Evolutionary conservation across 2,329 filamentous ascomycete species (phyloP).

Genomic region (Colletotrichum agaves): DNA sequence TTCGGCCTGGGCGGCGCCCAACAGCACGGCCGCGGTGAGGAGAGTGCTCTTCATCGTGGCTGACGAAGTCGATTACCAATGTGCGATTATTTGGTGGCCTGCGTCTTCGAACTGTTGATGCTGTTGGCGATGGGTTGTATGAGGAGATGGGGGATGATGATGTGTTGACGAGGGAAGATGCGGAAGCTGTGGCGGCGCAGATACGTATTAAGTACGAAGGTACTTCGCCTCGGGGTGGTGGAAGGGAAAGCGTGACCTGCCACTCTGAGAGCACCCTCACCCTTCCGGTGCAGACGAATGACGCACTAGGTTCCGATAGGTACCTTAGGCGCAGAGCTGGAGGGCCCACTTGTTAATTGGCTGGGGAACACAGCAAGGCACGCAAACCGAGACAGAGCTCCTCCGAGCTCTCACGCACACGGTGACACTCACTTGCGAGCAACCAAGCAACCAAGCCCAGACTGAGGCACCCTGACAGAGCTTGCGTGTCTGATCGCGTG

Average conservation of each 20-base stretch:
- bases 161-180: slow-evolving; percentile 35
- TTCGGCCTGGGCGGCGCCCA: slow-evolving; percentile 84
- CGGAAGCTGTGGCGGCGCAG: slow-evolving; percentile 27
- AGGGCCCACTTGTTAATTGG: slow-evolving; percentile 11
- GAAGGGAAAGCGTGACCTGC: slow-evolving; percentile 24
- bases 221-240: slow-evolving; percentile 6
- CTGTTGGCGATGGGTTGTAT: slow-evolving; percentile 11
- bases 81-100: slow-evolving; percentile 18
- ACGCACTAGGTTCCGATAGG: slow-evolving; percentile 21
- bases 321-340: slow-evolving; percentile 11
- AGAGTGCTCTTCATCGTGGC: slow-evolving; percentile 86
- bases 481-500: slow-evolving; percentile 38
- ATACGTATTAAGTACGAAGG: slow-evolving; percentile 37
- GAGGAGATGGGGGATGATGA: slow-evolving; percentile 29
- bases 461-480: slow-evolving; percentile 32
- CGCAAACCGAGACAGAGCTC: slow-evolving; percentile 33
- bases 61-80: slow-evolving; percentile 19
- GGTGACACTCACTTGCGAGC: slow-evolving; percentile 13
- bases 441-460: too few relatives aligned
- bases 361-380: slow-evolving; percentile 12
- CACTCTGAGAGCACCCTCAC: neutral
- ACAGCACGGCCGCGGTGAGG: slow-evolving; percentile 81
- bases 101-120: slow-evolving; percentile 29
- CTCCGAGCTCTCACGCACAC: slow-evolving; percentile 27
- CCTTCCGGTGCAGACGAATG: slow-evolving; percentile 19